Conservation (phyloP, 139 green algal genomes). For the Picochlorum sp. region DNA sequence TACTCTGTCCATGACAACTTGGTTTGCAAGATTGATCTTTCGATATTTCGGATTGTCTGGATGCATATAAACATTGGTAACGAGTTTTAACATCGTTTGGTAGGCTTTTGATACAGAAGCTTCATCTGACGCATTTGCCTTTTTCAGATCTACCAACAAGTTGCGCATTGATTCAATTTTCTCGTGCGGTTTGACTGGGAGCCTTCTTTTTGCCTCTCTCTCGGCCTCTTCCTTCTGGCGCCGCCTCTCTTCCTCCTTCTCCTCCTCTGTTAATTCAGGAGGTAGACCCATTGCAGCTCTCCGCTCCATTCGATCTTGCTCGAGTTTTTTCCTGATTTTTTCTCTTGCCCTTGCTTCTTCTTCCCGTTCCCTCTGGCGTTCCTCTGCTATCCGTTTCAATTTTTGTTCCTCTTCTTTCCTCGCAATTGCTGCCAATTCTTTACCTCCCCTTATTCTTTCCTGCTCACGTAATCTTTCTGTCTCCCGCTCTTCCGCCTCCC, state of each 20-base stretch:
- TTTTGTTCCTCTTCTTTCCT: constrained; percentile 61
- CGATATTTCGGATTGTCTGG: constrained; percentile 80
- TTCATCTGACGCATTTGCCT: constrained; percentile 38
- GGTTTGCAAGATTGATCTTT: constrained; percentile 67
- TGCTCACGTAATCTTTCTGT: constrained; percentile 48
- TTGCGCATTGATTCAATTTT: constrained; percentile 48
- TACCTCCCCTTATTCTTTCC: constrained; percentile 40
- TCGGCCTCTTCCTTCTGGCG: constrained; percentile 31
- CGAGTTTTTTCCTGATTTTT: constrained; percentile 66
- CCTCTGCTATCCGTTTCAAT: constrained; percentile 60
- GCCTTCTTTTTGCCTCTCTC: constrained; percentile 28
- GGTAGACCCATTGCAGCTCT: constrained; percentile 75
- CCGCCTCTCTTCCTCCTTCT: constrained; percentile 49
- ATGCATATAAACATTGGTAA: constrained; percentile 67
- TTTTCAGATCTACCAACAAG: constrained; percentile 78
- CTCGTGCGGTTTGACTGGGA: constrained; percentile 57
- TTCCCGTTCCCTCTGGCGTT: constrained; percentile 47
- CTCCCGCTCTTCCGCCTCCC: constrained; percentile 63
- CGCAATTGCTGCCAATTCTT: constrained; percentile 48
- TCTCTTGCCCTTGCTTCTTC: constrained; percentile 45
- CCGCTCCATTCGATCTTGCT: constrained; percentile 75
- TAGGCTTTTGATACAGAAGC: constrained; percentile 57
- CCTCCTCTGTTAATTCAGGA: constrained; percentile 76
- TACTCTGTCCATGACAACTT: constrained; percentile 72
- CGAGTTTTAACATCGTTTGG: constrained; percentile 63